Conservation (phyloP, 768 basidiomycete genomes). For the Suillus occidentalis region DNA sequence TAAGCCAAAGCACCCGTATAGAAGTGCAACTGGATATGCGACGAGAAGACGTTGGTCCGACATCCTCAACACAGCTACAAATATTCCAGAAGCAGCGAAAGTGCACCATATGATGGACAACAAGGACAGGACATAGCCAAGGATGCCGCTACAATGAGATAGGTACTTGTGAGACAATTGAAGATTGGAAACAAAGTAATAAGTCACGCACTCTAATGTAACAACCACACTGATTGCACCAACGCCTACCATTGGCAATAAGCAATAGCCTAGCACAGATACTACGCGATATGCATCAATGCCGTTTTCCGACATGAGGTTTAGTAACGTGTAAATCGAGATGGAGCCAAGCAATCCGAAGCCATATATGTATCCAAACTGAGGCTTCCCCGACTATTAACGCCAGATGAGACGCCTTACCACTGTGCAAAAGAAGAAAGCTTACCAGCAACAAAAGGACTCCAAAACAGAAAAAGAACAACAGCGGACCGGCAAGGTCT, state of each 20-base stretch:
- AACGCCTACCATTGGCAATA: constrained; percentile 95
- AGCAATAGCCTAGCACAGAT: constrained; percentile 94
- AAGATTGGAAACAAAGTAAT: constrained; percentile 14
- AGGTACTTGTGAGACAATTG: background rate
- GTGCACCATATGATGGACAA: constrained; percentile 96
- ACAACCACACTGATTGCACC: constrained; percentile 85
- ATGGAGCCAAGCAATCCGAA: constrained; percentile 92
- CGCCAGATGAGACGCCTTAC: constrained; percentile 7
- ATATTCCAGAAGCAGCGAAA: constrained; percentile 92
- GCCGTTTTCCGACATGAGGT: constrained; percentile 93
- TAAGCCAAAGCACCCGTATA: constrained; percentile 93
- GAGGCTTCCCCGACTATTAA: constrained; percentile 90
- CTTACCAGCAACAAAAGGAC: constrained; percentile 88
- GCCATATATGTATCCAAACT: constrained; percentile 98
- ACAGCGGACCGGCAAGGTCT: constrained; percentile 92
- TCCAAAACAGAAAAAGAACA: constrained; percentile 95
- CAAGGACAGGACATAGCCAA: constrained; percentile 83
- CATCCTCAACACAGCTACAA: constrained; percentile 93
- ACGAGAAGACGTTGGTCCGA: constrained; percentile 93
- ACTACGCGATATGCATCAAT: constrained; percentile 96
- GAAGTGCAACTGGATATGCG: constrained; percentile 91
- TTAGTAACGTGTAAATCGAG: constrained; percentile 91
- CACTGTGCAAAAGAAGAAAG: constrained; percentile 17
- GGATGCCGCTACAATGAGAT: constrained; percentile 53
- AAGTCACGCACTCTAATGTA: constrained; percentile 75